phyloP scores from a whole-genome alignment of 768 basidiomycete genomes.

The Auriculariales sp. region DNA sequence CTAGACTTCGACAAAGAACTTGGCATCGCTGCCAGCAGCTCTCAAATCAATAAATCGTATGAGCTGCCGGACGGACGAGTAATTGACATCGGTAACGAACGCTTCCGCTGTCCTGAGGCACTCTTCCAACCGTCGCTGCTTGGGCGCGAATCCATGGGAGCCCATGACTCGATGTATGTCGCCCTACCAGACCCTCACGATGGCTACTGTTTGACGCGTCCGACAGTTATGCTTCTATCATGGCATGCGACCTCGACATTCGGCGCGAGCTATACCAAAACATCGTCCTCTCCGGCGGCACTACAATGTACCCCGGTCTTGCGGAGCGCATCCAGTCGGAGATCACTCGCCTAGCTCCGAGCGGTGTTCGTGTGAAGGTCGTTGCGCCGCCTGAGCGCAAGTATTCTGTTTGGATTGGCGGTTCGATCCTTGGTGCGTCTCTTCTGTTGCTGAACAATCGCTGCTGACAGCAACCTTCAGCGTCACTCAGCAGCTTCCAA shows the following conservation, averaged over 20 bases:
- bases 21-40: constrained; percentile 33
- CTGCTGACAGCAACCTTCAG: constrained; percentile 19
- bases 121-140: constrained; percentile 37
- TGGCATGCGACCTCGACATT: constrained; percentile 4
- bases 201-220: background rate
- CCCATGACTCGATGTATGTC: constrained; percentile 31
- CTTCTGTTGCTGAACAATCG: background rate
- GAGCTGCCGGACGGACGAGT: constrained; percentile 40
- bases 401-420: constrained; percentile 34
- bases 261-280: constrained; percentile 15
- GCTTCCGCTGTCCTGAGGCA: constrained; percentile 37
- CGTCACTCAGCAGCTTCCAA: constrained; percentile 37
- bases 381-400: constrained; percentile 36
- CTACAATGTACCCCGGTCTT: constrained; percentile 37
- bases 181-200: background rate
- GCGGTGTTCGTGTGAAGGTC: constrained; percentile 31
- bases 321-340: constrained; percentile 41
- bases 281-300: constrained; percentile 37
- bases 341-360: constrained; percentile 32
- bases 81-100: constrained; percentile 38
- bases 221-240: constrained; percentile 3
- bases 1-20: constrained; percentile 41
- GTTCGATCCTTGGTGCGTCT: constrained; percentile 12
- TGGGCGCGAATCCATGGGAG: constrained; percentile 33
- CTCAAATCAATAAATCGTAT: constrained; percentile 36